Conservation (phyloP, 2,329 filamentous ascomycete genomes). For the Apiospora saccharicola region DNA sequence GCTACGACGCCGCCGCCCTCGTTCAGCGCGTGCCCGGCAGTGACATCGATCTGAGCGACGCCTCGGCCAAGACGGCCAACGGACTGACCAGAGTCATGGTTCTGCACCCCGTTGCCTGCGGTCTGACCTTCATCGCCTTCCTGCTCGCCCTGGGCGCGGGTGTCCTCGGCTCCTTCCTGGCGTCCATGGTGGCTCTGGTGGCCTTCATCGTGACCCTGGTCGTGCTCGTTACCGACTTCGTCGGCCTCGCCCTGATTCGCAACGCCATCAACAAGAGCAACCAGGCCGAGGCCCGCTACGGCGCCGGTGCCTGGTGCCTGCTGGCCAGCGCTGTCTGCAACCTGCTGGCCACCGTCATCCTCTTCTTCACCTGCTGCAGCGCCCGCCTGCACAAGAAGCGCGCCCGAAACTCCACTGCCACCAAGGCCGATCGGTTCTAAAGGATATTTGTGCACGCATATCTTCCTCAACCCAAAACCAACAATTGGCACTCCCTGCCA, state of each 20-base stretch:
- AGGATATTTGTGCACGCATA: neutral
- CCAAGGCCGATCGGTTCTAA: conserved; percentile 23
- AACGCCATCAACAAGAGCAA: conserved; percentile 57
- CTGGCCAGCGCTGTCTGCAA: conserved; percentile 60
- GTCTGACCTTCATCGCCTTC: conserved; percentile 65
- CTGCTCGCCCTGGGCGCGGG: conserved; percentile 61
- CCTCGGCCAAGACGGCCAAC: conserved; percentile 46
- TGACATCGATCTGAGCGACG: neutral
- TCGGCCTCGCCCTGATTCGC: conserved; percentile 61
- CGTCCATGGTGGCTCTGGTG: conserved; percentile 56
- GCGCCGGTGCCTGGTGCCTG: conserved; percentile 62
- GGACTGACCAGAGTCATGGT: conserved; percentile 66
- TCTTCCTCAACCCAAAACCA: neutral
- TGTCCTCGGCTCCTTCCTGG: conserved; percentile 51
- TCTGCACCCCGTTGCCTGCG: conserved; percentile 66
- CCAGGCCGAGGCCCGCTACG: conserved; percentile 51
- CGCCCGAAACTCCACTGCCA: neutral
- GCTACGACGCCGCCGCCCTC: conserved; percentile 59
- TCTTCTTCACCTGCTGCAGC: conserved; percentile 64
- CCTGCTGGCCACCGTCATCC: conserved; percentile 60
- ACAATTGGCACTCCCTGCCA: no score
- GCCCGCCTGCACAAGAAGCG: conserved; percentile 18
- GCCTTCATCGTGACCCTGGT: conserved; percentile 54
- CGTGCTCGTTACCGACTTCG: conserved; percentile 64
- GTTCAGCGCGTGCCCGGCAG: neutral